Evolutionary conservation across 2,329 filamentous ascomycete genomes (phyloP).

Genomic region (Monosporascus sp.): DNA sequence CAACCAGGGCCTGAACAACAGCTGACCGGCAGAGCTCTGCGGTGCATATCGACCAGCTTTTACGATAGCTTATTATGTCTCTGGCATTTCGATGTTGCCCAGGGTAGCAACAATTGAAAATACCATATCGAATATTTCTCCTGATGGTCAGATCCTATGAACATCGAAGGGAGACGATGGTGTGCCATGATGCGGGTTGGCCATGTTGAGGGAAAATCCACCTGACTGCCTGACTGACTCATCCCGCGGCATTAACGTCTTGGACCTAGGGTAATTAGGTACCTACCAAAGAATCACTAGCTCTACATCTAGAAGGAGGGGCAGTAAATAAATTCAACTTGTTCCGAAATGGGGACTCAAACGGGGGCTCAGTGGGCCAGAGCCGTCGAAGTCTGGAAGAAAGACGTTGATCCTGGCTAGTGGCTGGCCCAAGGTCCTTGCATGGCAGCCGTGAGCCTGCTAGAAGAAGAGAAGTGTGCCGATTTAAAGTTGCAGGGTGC

Average conservation of each 20-base stretch:
- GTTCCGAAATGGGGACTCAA: background rate
- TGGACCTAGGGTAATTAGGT: too few relatives aligned
- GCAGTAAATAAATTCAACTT: background rate
- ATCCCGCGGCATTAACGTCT: background rate
- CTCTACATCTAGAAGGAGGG: background rate
- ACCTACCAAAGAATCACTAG: too few relatives aligned
- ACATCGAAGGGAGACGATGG: too few relatives aligned
- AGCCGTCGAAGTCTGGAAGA: background rate
- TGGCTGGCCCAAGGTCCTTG: background rate
- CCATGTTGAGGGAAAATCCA: too few relatives aligned
- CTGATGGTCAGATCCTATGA: too few relatives aligned
- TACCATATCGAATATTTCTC: too few relatives aligned
- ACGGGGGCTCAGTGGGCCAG: background rate
- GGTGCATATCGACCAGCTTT: constrained; percentile 68
- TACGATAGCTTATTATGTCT: constrained; percentile 68
- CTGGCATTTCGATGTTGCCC: constrained; percentile 41
- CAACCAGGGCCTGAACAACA: constrained; percentile 32
- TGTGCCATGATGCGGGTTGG: too few relatives aligned
- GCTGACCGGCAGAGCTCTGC: constrained; percentile 23
- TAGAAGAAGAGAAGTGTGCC: background rate
- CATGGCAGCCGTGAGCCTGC: background rate
- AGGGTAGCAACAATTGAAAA: too few relatives aligned
- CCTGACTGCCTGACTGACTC: background rate
- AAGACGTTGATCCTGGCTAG: background rate
- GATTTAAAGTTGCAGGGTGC: background rate